Percentiles rank a stretch among this genome's conserved stretches.
These are phyloP conservation scores for Gossypium stocksii DNA, from an alignment of 345 rosid species.

Conservation along the genomic window DNA sequence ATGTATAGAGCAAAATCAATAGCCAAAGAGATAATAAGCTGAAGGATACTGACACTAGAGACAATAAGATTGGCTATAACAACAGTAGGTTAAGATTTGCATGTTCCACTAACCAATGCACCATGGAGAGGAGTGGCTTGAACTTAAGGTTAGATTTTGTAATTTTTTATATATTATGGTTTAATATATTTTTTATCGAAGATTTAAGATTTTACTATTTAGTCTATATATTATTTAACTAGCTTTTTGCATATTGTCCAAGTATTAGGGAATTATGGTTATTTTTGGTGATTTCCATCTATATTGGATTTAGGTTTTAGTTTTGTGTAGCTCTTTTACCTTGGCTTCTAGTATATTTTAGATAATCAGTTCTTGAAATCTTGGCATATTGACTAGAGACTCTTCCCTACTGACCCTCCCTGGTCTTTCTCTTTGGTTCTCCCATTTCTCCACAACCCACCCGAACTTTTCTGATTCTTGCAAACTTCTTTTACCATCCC, in stretches of 20 bases:
- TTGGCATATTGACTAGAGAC: not conserved
- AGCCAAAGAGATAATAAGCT: not conserved
- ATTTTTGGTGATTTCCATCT: not conserved
- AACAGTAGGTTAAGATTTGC: not conserved
- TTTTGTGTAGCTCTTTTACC: not conserved
- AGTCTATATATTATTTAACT: not conserved
- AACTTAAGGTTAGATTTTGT: not conserved
- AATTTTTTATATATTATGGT: no score
- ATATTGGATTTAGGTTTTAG: not conserved
- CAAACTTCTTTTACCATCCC: not conserved
- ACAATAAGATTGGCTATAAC: not conserved
- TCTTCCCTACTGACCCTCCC: not conserved
- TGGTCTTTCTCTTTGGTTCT: not conserved
- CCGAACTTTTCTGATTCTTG: not conserved
- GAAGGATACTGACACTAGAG: not conserved
- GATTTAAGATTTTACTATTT: not conserved
- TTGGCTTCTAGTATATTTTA: not conserved
- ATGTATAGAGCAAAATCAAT: not conserved
- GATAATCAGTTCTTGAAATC: not conserved
- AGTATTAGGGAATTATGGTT: not conserved
- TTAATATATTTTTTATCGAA: no score
- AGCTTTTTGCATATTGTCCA: no score
- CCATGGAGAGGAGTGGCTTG: not conserved
- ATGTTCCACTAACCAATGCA: not conserved
- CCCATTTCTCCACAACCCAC: constrained; percentile 1